Percentiles rank a stretch among this genome's conserved stretches.
Evolutionary conservation across 768 basidiomycete species (phyloP).

Genomic region (Pleurotus sapidus): DNA sequence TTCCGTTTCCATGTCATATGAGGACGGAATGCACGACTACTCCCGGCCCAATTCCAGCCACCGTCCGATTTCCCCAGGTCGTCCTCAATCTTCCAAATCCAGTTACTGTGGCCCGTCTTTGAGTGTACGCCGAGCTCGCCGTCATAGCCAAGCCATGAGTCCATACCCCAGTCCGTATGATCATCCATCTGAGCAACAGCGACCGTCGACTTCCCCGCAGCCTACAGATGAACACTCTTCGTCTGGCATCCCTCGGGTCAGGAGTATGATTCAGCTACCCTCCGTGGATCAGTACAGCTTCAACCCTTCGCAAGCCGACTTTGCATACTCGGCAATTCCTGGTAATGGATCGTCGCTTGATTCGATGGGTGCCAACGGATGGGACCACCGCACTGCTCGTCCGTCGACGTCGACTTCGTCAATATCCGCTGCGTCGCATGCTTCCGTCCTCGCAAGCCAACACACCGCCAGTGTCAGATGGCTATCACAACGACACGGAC

Average conservation of each 20-base stretch:
- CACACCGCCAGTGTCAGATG: conserved; percentile 73
- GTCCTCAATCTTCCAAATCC: conserved; percentile 68
- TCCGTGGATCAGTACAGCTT: conserved; percentile 69
- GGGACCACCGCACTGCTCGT: conserved; percentile 52
- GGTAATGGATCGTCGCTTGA: conserved; percentile 44
- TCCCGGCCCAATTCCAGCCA: conserved; percentile 75
- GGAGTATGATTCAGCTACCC: conserved; percentile 82
- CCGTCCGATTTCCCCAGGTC: conserved; percentile 64
- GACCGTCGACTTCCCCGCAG: conserved; percentile 71
- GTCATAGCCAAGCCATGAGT: conserved; percentile 85
- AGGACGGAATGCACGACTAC: conserved; percentile 61
- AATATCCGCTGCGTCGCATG: conserved; percentile 72
- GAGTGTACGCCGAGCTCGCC: conserved; percentile 68
- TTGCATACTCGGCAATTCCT: conserved; percentile 72
- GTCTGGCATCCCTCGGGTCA: conserved; percentile 61
- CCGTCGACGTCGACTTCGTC: conserved; percentile 79
- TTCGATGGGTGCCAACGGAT: conserved; percentile 44
- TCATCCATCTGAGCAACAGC: conserved; percentile 53
- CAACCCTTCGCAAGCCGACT: conserved; percentile 67
- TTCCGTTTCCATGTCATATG: conserved; percentile 74
- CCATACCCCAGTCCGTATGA: conserved; percentile 86
- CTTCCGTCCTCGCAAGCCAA: conserved; percentile 80
- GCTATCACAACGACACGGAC: conserved; percentile 62
- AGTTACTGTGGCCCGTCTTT: conserved; percentile 48
- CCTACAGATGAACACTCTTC: conserved; percentile 53